These are phyloP conservation scores for Didymella lethalis DNA, from an alignment of 2,329 filamentous ascomycete species.

Conservation along the genomic window DNA sequence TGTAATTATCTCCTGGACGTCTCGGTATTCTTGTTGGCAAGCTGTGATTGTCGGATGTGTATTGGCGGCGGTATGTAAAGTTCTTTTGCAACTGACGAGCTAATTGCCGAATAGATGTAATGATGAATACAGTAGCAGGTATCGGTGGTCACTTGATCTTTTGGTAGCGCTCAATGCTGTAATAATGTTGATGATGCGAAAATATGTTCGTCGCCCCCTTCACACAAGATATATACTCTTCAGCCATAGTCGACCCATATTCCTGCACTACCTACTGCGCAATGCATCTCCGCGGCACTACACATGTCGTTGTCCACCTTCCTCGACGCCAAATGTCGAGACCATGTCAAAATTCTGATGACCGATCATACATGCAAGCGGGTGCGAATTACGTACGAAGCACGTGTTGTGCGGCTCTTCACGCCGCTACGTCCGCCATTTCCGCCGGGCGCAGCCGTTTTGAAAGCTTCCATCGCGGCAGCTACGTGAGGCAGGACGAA, in stretches of 20 bases:
- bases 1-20: background rate
- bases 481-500: conserved; percentile 4
- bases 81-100: background rate
- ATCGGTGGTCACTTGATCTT: background rate
- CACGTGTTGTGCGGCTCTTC: conserved; percentile 14
- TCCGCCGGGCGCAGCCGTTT: conserved; percentile 3
- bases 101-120: background rate
- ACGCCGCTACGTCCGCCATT: conserved; percentile 12
- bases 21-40: background rate
- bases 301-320: background rate
- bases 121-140: background rate
- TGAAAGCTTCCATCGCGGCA: conserved; percentile 2
- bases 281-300: conserved; percentile 21
- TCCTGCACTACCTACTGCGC: conserved; percentile 13
- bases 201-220: background rate
- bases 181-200: background rate
- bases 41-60: background rate
- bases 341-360: conserved; percentile 10
- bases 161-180: background rate
- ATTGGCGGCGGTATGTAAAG: background rate
- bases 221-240: conserved; percentile 15
- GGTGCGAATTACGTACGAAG: conserved; percentile 15
- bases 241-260: background rate
- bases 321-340: background rate
- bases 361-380: conserved; percentile 14